phyloP scores from a whole-genome alignment of 257 asterid species.

The Marsdenia floribunda region DNA sequence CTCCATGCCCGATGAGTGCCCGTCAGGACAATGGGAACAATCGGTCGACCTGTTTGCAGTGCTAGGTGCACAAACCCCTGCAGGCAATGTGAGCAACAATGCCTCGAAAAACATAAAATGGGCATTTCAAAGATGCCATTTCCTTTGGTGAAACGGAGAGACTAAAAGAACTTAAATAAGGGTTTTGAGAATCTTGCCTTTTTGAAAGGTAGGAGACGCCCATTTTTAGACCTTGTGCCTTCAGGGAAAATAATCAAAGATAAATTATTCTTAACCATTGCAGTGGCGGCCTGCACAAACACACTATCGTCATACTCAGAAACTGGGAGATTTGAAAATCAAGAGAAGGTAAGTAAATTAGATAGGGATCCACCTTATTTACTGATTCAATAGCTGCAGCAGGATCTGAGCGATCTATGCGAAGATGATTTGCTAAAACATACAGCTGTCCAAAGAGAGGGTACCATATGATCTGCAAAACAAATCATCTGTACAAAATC shows the following conservation, averaged over 20 bases:
- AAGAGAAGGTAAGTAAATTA: neutral
- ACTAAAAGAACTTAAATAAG: neutral
- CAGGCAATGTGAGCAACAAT: neutral
- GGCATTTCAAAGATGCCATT: neutral
- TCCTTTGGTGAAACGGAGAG: neutral
- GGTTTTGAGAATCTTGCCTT: conserved; percentile 24
- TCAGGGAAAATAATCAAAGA: conserved; percentile 48
- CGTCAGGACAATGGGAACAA: conserved; percentile 35
- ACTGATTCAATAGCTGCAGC: conserved; percentile 33
- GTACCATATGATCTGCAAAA: conserved; percentile 33
- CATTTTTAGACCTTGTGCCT: conserved; percentile 46
- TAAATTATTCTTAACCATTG: conserved; percentile 27
- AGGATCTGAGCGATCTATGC: conserved; percentile 38
- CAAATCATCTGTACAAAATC: neutral
- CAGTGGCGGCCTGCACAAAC: conserved; percentile 32
- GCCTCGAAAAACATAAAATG: neutral
- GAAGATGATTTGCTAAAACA: conserved; percentile 39
- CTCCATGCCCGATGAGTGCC: conserved; percentile 48
- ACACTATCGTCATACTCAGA: neutral
- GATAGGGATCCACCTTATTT: conserved; percentile 25
- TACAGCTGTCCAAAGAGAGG: conserved; percentile 42
- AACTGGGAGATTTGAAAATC: neutral
- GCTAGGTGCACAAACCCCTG: conserved; percentile 56
- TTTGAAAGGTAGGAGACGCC: conserved; percentile 40
- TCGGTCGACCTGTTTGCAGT: conserved; percentile 36